These are phyloP conservation scores for Apium graveolens DNA, from an alignment of 129 eudicot genomes.

Conservation along the genomic window DNA sequence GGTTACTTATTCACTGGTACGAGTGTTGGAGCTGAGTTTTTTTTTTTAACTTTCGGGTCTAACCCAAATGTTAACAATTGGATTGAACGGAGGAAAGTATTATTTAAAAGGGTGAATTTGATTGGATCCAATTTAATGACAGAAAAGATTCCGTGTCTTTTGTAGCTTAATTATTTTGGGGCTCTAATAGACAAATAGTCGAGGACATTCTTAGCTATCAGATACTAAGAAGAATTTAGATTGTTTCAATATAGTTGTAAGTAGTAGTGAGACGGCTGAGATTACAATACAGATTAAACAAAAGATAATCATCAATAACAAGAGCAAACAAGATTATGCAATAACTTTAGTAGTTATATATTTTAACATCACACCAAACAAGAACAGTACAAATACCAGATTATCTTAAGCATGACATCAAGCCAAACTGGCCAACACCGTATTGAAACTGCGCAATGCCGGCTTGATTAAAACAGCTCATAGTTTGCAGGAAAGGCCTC, in stretches of 20 bases:
- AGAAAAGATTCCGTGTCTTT: neutral
- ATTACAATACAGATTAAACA: neutral
- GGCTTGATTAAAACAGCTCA: conserved; percentile 14
- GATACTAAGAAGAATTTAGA: neutral
- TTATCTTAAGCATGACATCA: neutral
- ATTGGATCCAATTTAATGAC: too few species aligned
- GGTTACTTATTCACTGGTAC: too few species aligned
- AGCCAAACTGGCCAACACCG: conserved; percentile 3
- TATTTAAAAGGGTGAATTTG: too few species aligned
- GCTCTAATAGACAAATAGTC: neutral
- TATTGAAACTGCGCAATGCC: neutral
- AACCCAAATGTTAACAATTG: too few species aligned
- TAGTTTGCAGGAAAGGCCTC: neutral
- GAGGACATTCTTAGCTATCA: neutral
- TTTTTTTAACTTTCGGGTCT: too few species aligned
- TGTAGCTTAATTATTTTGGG: neutral
- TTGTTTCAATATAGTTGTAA: neutral
- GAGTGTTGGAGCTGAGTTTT: too few species aligned
- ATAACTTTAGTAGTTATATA: neutral
- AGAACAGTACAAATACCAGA: neutral
- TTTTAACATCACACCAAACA: neutral
- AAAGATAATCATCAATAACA: neutral
- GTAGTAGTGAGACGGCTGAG: conserved; percentile 10
- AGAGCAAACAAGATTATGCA: neutral
- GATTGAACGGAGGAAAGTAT: too few species aligned